Base-by-base conservation (phyloP, 2,329 filamentous ascomycete species). In the Aspergillus alliaceus region DNA sequence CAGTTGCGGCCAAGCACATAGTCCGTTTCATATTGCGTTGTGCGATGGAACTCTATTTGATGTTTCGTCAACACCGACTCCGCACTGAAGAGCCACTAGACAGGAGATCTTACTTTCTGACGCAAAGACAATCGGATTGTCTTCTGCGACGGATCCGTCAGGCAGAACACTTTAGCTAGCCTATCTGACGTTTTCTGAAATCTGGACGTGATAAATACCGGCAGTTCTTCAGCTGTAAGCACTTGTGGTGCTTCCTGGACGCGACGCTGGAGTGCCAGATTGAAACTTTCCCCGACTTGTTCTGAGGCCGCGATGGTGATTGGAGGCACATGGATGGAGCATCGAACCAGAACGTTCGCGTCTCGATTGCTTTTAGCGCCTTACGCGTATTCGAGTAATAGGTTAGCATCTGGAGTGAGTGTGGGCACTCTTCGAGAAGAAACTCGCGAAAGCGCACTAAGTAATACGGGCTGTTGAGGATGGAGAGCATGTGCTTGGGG, bases 1-100 rank as follows among this genome's bases (percentile, higher is more conserved):
- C 90, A 92, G 61, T 93, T 93, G 31, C 88, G 84, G 0, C 90
- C 90, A 18, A 93, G 83, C 3, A 86, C 84, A 68, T 92, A 90
- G 55, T 80, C 82, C 75, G 89, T 85, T 4, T 88, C 88, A 66
- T 91, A 92, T 62, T 91, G 87, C 0, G 88, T 91, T 4, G 87
- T 90, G 48, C 84, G 81, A 64, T 90, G 84, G 64, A 91, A 92
- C 71, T 90, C 88, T 89, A 57, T 24, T 2, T 27, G 18, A 15
- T 14, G 55, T 15, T 44, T 24, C 15, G 27, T 25, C 9, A 47
- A 34, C n/a, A 29, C 35, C 22, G 18, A n/a, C 20, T 11, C 11
- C 14, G 7, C 5, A 24, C 22, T 5, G 3, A 11, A 18, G 2
- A 14, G 1, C 18, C 9, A 24, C 11, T 20, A 12, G n/a, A 5